phyloP scores from a whole-genome alignment of 2,329 filamentous ascomycete genomes.

The Fusarium sterilihyphosum region DNA sequence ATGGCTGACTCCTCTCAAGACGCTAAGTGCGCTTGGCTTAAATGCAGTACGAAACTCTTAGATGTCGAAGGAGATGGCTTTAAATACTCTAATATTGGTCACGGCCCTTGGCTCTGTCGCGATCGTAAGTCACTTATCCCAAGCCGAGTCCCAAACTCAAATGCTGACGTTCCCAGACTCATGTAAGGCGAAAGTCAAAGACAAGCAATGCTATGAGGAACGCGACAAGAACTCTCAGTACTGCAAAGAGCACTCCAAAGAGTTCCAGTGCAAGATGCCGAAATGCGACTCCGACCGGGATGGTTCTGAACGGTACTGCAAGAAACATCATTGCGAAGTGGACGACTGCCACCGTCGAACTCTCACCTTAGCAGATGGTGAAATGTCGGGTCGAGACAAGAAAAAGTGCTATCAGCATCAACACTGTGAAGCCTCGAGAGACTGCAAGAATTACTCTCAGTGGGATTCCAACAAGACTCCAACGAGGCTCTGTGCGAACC shows the following conservation, averaged over 20 bases:
- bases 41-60: neutral
- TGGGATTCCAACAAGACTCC: neutral
- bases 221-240: neutral
- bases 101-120: constrained; percentile 10
- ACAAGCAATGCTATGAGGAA: neutral
- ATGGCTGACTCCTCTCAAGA: constrained; percentile 7
- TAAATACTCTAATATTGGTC: neutral
- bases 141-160: fast-evolving
- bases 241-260: constrained; percentile 7
- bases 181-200: neutral
- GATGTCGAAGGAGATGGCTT: neutral
- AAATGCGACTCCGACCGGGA: constrained; percentile 2
- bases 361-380: neutral
- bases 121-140: neutral
- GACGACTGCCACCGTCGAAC: neutral
- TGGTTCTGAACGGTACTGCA: neutral
- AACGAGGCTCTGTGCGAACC: constrained; percentile 10
- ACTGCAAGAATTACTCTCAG: neutral
- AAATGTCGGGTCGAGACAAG: neutral
- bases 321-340: constrained; percentile 8
- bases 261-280: neutral
- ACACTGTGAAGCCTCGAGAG: neutral
- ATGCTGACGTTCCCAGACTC: constrained; percentile 1
- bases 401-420: constrained; percentile 25
- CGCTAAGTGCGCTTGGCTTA: neutral